These are phyloP conservation scores for Picea abies DNA, from an alignment of 83 land plant genomes.

Conservation along the genomic window DNA sequence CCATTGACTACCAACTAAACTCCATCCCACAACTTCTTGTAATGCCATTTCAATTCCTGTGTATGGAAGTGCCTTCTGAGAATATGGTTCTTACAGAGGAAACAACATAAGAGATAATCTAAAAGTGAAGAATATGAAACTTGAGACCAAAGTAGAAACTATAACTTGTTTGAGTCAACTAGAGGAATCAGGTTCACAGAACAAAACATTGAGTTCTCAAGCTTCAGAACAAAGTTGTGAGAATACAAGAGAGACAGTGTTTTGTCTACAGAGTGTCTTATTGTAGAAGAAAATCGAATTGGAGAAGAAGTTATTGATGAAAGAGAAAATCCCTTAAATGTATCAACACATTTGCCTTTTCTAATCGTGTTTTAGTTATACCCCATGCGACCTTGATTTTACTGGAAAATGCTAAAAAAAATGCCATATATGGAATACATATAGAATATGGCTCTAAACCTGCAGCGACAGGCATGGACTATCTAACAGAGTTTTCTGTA, in stretches of 20 bases:
- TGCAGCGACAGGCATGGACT: constrained; percentile 85
- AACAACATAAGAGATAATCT: constrained; percentile 22
- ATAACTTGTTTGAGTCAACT: constrained; percentile 30
- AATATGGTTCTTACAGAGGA: constrained; percentile 19
- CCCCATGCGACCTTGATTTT: constrained; percentile 80
- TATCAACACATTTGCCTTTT: constrained; percentile 52
- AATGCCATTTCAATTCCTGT: constrained; percentile 88
- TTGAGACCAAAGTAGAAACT: constrained; percentile 61
- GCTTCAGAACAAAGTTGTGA: no score
- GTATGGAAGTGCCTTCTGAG: constrained; percentile 47
- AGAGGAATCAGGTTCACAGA: constrained; percentile 21
- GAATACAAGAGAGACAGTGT: no score
- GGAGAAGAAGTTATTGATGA: no score
- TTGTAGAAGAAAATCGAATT: no score
- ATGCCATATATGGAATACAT: constrained; percentile 95
- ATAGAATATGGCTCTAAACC: constrained; percentile 78
- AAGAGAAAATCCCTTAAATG: no score
- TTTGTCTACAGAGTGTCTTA: no score
- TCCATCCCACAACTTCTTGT: constrained; percentile 62
- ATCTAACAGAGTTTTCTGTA: constrained; percentile 92
- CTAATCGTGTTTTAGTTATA: constrained; percentile 82
- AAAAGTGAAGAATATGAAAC: constrained; percentile 30
- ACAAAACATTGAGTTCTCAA: neutral
- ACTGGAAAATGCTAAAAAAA: constrained; percentile 92
- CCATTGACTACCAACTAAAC: constrained; percentile 29